Evolutionary conservation across 116 monocot genomes (phyloP).

Genomic region (Posidonia oceanica): DNA sequence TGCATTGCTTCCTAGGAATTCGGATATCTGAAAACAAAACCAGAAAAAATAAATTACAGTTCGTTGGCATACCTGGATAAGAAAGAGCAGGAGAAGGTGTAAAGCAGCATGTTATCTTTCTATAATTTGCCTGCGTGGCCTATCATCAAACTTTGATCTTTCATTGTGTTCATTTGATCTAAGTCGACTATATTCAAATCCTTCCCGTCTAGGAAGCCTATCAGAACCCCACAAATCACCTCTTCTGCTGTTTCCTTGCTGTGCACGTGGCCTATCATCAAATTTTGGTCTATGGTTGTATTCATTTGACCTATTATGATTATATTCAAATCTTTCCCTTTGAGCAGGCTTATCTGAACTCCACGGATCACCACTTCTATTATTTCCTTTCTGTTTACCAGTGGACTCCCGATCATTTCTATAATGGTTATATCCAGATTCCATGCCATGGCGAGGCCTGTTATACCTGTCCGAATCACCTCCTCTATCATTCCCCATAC

Average conservation of each 20-base stretch:
- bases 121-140: constrained; percentile 4
- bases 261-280: constrained; percentile 1
- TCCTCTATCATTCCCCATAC: background rate
- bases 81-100: background rate
- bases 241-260: no score
- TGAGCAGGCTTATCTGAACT: background rate
- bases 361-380: constrained; percentile 1
- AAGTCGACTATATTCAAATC: background rate
- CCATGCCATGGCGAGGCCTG: background rate
- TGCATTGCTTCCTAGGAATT: background rate
- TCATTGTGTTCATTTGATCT: background rate
- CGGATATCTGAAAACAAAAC: background rate
- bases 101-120: constrained; percentile 8
- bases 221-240: background rate
- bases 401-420: background rate
- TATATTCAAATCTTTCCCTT: background rate
- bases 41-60: background rate
- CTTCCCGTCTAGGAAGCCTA: background rate
- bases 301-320: background rate
- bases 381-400: constrained; percentile 1
- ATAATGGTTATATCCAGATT: background rate
- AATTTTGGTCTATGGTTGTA: background rate
- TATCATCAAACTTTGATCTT: background rate
- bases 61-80: constrained; percentile 2
- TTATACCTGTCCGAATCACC: background rate